Evolutionary conservation across 169 alveolate species (phyloP).

Genomic region (Theileria annulata): DNA sequence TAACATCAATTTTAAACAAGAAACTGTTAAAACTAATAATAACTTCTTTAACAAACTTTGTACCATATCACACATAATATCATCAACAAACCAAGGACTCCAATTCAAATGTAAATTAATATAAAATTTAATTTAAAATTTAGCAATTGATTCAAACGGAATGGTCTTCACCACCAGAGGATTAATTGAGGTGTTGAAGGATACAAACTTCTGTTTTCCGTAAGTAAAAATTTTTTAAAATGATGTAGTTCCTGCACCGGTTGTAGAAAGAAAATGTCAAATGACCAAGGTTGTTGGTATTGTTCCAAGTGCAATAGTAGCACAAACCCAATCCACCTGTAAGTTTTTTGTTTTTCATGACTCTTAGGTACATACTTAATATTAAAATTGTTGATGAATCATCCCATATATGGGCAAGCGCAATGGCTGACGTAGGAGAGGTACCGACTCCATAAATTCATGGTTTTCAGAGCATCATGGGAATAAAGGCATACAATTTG

Average conservation of each 20-base stretch:
- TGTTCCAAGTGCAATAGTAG: constrained; percentile 69
- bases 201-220: constrained; percentile 59
- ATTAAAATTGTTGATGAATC: constrained; percentile 73
- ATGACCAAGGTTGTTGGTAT: constrained; percentile 53
- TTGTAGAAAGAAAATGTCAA: constrained; percentile 70
- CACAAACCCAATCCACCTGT: constrained; percentile 66
- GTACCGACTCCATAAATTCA: not conserved
- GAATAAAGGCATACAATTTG: constrained; percentile 42
- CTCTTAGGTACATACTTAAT: constrained; percentile 43
- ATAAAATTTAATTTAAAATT: not conserved
- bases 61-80: constrained; percentile 50
- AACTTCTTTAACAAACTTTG: constrained; percentile 60
- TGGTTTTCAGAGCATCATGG: constrained; percentile 20
- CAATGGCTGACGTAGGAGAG: constrained; percentile 68
- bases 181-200: constrained; percentile 54
- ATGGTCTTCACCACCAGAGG: constrained; percentile 59
- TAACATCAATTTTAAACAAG: constrained; percentile 60
- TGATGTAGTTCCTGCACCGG: constrained; percentile 71
- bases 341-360: not conserved
- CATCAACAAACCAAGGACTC: constrained; percentile 58
- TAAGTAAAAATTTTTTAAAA: constrained; percentile 17
- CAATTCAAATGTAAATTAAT: constrained; percentile 56
- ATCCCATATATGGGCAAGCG: constrained; percentile 71
- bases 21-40: constrained; percentile 36
- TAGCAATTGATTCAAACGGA: constrained; percentile 45